Evolutionary conservation across 2,329 filamentous ascomycete species (phyloP), one percentile per base, ranked within the genome.

Genomic region (Fusarium verticillioides): DNA sequence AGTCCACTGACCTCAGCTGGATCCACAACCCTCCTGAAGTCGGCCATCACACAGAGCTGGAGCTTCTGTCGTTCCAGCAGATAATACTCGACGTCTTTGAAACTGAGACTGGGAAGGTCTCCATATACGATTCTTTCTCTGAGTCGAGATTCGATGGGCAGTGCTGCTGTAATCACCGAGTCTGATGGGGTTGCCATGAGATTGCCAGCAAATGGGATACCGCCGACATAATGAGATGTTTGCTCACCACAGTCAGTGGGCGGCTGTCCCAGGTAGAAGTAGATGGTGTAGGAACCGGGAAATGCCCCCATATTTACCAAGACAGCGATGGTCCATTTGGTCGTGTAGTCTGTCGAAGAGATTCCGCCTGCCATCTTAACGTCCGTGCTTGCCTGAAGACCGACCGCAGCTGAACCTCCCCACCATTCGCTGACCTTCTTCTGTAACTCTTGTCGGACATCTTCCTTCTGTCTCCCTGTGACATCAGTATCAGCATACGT

Each of bases 401-500:
- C 71, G 46, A 75, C 56, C 13, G 80, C 74, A 53, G 79, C 83
- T 12, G 81, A 78, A 7, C 67, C 65, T 16, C 81, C 83, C 56
- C 84, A 84, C 77, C 83, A 83, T 19, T 72, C 74, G 77, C 93
- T 94, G 74, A 95, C 80, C 78, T 82, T 81, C 68, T 77, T 79
- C 77, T 82, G 70, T 76, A 81, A 70, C 78, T 81, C 71, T 79
- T 82, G 59, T 73, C 78, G 78, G 5, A 80, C 52, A n/a, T 77
- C 77, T 46, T 77, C 67, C 12, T 69, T 63, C 26, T 75, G 74
- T n/a, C 71, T 73, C 1, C 74, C 60, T 5, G 78, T 73, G 13
- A 75, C 54, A 58, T 77, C 77, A 21, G 84, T 88, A 74, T 96
- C 94, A 1, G 90, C 85, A 78, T 97, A 97, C 1, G 90, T 91